These are phyloP conservation scores for Boletellus deceptivus DNA, from an alignment of 1,284 basidiomycete genomes.

Conservation along the genomic window DNA sequence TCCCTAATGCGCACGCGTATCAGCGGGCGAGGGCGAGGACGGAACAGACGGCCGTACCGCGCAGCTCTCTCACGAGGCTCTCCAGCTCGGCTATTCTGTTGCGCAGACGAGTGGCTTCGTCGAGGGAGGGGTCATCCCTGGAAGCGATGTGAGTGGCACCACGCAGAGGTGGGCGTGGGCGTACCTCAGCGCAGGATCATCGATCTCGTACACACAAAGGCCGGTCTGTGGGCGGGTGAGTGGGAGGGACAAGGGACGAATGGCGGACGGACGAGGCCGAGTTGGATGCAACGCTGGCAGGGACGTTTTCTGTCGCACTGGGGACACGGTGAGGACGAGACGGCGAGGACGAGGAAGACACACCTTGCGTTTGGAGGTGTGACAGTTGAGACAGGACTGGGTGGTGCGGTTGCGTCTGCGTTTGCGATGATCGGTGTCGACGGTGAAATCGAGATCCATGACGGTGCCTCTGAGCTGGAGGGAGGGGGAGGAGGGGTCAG, in stretches of 20 bases:
- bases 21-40: slow-evolving; percentile 8
- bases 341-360: slow-evolving; percentile 17
- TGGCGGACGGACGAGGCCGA: slow-evolving; percentile 57
- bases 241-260: slow-evolving; percentile 3
- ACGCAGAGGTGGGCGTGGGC: slow-evolving; percentile 19
- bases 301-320: slow-evolving; percentile 81
- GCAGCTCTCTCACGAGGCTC: slow-evolving; percentile 79
- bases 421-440: slow-evolving; percentile 67
- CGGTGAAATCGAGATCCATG: slow-evolving; percentile 65
- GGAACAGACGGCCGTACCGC: slow-evolving; percentile 47
- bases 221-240: slow-evolving; percentile 59
- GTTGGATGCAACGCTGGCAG: slow-evolving; percentile 84
- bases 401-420: slow-evolving; percentile 85
- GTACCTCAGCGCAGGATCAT: slow-evolving; percentile 79
- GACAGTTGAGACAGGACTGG: slow-evolving; percentile 86
- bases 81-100: slow-evolving; percentile 88
- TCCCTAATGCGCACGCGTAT: slow-evolving; percentile 47
- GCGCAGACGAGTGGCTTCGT: slow-evolving; percentile 79
- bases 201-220: slow-evolving; percentile 89
- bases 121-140: slow-evolving; percentile 81
- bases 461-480: slow-evolving; percentile 62
- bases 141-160: slow-evolving; percentile 5
- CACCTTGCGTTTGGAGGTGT: slow-evolving; percentile 90
- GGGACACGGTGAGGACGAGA: slow-evolving; percentile 2
- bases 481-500: slow-evolving; percentile 32